Evolutionary conservation across 441 rosid genomes (phyloP).

Genomic region (Erodium texanum): DNA sequence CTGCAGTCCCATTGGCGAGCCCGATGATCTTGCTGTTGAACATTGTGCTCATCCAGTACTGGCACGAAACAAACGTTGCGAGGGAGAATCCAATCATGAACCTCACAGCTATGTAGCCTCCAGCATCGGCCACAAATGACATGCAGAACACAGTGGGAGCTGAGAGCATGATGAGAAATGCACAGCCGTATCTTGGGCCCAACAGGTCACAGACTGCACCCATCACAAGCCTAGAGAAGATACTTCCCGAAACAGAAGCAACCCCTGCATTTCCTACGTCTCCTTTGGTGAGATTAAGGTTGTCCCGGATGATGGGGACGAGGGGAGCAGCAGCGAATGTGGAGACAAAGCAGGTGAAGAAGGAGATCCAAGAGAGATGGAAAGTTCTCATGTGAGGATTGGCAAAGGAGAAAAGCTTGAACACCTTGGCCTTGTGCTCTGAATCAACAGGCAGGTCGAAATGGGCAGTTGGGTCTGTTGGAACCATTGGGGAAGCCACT

Average conservation of each 20-base stretch:
- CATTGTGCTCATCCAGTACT: slow-evolving; percentile 93
- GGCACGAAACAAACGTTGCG: slow-evolving; percentile 79
- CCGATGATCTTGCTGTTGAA: slow-evolving; percentile 78
- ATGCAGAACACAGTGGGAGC: slow-evolving; percentile 77
- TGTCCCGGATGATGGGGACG: slow-evolving; percentile 67
- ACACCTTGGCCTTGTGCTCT: slow-evolving; percentile 66
- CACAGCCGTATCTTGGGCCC: slow-evolving; percentile 80
- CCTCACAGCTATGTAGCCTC: slow-evolving; percentile 57
- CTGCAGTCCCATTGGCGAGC: slow-evolving; percentile 72
- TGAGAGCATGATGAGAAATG: slow-evolving; percentile 57
- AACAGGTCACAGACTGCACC: slow-evolving; percentile 67
- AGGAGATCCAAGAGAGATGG: slow-evolving; percentile 77
- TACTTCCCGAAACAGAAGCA: slow-evolving; percentile 82
- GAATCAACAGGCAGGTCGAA: slow-evolving; percentile 65
- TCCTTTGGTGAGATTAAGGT: slow-evolving; percentile 46
- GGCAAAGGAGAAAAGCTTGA: slow-evolving; percentile 54
- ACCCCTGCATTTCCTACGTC: slow-evolving; percentile 76
- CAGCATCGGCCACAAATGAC: slow-evolving; percentile 53
- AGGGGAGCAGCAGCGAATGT: slow-evolving; percentile 86
- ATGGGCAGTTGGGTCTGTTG: slow-evolving; percentile 53
- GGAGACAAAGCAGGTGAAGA: slow-evolving; percentile 67
- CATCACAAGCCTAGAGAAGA: slow-evolving; percentile 78
- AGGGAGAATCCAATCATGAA: slow-evolving; percentile 90
- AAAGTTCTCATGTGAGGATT: slow-evolving; percentile 77
- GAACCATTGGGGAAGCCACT: slow-evolving; percentile 43